A percentile compares a stretch with the other conserved stretches of the same genome.
These are phyloP conservation scores for Macadamia integrifolia DNA, from an alignment of 164 flowering plant species.

Conservation along the genomic window DNA sequence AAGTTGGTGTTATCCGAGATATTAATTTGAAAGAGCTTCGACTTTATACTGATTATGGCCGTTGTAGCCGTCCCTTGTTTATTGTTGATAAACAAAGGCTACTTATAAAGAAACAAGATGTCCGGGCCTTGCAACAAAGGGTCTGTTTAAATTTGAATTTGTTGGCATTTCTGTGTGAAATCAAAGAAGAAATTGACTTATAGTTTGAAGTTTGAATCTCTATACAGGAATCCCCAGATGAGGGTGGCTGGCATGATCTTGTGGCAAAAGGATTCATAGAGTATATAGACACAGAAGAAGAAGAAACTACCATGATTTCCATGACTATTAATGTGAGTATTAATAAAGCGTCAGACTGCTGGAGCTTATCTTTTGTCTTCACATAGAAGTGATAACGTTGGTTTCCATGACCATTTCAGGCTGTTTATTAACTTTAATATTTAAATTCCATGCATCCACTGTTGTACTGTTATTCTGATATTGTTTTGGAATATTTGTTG, in stretches of 20 bases:
- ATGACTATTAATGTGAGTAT: constrained; percentile 87
- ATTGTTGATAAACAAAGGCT: constrained; percentile 91
- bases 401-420: background rate
- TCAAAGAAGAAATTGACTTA: background rate
- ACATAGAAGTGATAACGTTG: background rate
- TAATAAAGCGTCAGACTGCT: background rate
- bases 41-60: constrained; percentile 96
- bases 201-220: constrained; percentile 4
- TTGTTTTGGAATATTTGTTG: background rate
- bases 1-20: constrained; percentile 96
- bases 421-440: background rate
- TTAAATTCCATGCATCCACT: background rate
- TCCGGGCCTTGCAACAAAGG: constrained; percentile 75
- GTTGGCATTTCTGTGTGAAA: background rate
- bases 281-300: constrained; percentile 96
- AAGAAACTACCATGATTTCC: constrained; percentile 97
- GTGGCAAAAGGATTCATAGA: constrained; percentile 88
- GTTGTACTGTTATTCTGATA: background rate
- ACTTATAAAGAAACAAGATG: constrained; percentile 83
- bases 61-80: constrained; percentile 99
- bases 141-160: constrained; percentile 29
- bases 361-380: background rate
- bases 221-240: constrained; percentile 73
- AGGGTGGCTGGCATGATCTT: constrained; percentile 94
- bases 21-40: constrained; percentile 82